Percentiles rank a stretch among this genome's conserved stretches.
Evolutionary conservation across 2,329 filamentous ascomycete species (phyloP).

Genomic region (Exophiala alcalophila): DNA sequence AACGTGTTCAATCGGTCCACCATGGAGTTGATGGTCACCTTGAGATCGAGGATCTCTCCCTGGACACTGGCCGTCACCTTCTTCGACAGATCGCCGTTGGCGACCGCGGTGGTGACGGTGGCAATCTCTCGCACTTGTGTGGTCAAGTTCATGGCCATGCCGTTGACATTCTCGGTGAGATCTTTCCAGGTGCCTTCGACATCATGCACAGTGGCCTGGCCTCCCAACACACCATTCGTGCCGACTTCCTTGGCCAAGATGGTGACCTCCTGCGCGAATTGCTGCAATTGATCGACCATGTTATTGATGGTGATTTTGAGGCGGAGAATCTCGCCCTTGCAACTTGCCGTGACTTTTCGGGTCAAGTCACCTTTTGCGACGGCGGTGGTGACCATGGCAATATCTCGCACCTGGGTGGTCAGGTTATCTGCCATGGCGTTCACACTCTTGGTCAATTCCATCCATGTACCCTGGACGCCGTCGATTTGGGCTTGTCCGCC

Average conservation of each 20-base stretch:
- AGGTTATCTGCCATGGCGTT: slow-evolving; percentile 87
- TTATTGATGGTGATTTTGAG: slow-evolving; percentile 98
- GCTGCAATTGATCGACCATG: slow-evolving; percentile 97
- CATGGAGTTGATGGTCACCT: slow-evolving; percentile 78
- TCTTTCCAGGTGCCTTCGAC: slow-evolving; percentile 97
- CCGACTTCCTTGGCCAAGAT: slow-evolving; percentile 95
- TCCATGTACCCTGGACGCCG: slow-evolving; percentile 85
- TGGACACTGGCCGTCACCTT: slow-evolving; percentile 93
- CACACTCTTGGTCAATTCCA: slow-evolving; percentile 79
- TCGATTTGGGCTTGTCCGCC: slow-evolving; percentile 80
- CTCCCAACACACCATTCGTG: slow-evolving; percentile 88
- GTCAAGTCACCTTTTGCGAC: slow-evolving; percentile 83
- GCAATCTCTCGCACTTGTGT: slow-evolving; percentile 98
- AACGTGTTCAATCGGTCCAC: slow-evolving; percentile 63
- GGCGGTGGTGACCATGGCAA: slow-evolving; percentile 72
- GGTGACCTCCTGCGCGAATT: slow-evolving; percentile 95
- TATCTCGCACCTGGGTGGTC: slow-evolving; percentile 88
- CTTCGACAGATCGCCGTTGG: slow-evolving; percentile 87
- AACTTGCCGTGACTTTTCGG: slow-evolving; percentile 92
- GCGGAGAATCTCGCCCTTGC: slow-evolving; percentile 85
- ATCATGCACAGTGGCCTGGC: slow-evolving; percentile 92
- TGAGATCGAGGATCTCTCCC: slow-evolving; percentile 91
- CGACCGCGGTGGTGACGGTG: slow-evolving; percentile 92
- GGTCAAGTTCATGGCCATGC: slow-evolving; percentile 97
- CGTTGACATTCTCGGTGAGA: slow-evolving; percentile 91